These are phyloP conservation scores for Metarhizium robertsii DNA, from an alignment of 2,329 filamentous ascomycete species.

Conservation along the genomic window DNA sequence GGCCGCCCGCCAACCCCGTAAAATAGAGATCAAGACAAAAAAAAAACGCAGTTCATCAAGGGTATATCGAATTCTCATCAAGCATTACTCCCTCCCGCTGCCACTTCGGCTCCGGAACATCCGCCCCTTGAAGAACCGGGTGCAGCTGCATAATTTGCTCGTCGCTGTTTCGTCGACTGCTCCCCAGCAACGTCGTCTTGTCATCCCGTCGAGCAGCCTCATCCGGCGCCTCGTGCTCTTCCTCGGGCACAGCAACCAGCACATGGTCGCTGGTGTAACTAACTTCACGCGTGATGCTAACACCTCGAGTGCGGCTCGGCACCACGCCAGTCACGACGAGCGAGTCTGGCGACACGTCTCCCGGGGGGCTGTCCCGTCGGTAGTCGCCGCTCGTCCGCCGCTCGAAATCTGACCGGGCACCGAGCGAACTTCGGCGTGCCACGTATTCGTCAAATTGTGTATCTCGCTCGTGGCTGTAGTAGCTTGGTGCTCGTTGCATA, in stretches of 20 bases:
- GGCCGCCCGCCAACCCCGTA: background rate
- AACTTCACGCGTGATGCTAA: slow-evolving; percentile 18
- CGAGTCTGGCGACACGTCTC: slow-evolving; percentile 4
- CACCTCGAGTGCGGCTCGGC: slow-evolving; percentile 14
- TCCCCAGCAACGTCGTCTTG: slow-evolving; percentile 9
- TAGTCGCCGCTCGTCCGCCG: slow-evolving; percentile 23
- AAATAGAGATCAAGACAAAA: background rate
- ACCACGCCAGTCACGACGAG: background rate
- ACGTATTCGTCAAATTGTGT: slow-evolving; percentile 39
- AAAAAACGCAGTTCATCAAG: background rate
- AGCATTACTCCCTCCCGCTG: slow-evolving; percentile 4
- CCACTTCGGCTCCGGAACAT: slow-evolving; percentile 19
- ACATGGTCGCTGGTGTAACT: slow-evolving; percentile 29
- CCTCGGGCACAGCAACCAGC: slow-evolving; percentile 30
- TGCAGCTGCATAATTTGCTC: slow-evolving; percentile 3
- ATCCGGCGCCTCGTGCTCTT: slow-evolving; percentile 18
- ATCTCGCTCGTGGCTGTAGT: slow-evolving; percentile 36
- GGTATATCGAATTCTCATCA: background rate
- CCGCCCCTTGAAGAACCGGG: slow-evolving; percentile 14
- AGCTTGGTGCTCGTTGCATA: slow-evolving; percentile 15
- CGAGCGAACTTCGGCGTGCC: slow-evolving; percentile 20
- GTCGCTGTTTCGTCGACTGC: slow-evolving; percentile 13
- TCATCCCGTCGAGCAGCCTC: background rate
- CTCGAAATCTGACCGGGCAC: slow-evolving; percentile 16
- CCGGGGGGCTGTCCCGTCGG: slow-evolving; percentile 14